A percentile compares a stretch with the other conserved stretches of the same genome.
Conservation (phyloP, 2,329 filamentous ascomycete genomes). For the Colletotrichum gloeosporioides region DNA sequence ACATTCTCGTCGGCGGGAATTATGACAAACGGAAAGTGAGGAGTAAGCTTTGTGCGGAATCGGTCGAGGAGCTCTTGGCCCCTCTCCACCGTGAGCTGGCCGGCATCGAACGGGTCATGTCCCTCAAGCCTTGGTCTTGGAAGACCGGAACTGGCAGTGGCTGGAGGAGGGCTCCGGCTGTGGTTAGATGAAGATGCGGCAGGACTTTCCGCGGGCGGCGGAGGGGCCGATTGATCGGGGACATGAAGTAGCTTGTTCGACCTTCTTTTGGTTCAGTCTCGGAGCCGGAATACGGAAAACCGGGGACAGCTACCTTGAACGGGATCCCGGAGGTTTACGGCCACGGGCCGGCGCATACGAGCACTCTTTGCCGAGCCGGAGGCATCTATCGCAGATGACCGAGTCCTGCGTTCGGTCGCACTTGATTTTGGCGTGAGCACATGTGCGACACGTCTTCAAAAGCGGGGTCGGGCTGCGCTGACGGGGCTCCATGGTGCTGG, state of each 20-base stretch:
- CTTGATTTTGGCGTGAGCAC: conserved; percentile 39
- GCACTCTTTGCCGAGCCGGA: conserved; percentile 36
- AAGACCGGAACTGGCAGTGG: neutral
- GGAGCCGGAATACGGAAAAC: neutral
- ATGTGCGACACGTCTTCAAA: conserved; percentile 37
- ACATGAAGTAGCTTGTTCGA: conserved; percentile 3
- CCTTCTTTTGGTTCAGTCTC: neutral
- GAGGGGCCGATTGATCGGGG: neutral
- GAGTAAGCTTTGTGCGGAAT: conserved; percentile 29
- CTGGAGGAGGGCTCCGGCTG: neutral
- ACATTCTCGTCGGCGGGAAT: conserved; percentile 23
- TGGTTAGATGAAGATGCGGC: neutral
- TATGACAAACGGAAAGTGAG: conserved; percentile 34
- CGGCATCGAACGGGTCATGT: conserved; percentile 26
- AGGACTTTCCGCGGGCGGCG: neutral
- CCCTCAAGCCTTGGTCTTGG: neutral
- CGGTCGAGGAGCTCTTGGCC: conserved; percentile 30
- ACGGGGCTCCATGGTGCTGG: neutral
- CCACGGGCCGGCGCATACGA: conserved; percentile 33
- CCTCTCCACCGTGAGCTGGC: conserved; percentile 25
- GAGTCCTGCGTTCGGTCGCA: conserved; percentile 38
- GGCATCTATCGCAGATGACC: conserved; percentile 35
- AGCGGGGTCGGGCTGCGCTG: conserved; percentile 15
- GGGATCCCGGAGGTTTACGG: conserved; percentile 25
- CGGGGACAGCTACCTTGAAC: neutral